Evolutionary conservation across 1,139 yeast species (phyloP), one percentile per base, ranked within the genome.

Genomic region (Sugiyamaella castrensis): DNA sequence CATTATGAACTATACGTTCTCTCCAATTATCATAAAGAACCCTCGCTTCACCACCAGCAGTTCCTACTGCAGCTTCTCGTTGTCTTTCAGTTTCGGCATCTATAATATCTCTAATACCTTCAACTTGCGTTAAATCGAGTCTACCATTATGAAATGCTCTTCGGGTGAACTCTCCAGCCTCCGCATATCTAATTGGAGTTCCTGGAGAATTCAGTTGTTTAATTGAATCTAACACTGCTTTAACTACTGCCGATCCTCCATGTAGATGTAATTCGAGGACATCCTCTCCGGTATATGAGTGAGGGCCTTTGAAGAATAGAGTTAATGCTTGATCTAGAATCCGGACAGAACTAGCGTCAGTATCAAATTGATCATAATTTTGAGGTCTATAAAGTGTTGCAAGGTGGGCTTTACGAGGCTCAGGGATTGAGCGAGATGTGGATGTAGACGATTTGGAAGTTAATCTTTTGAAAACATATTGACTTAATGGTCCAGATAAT

Each of bases 61-160:
- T 81, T 2, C 79, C 71, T 11, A 88, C 68, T 0, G 96, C 89
- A 1, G 94, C 82, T 1, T 78, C 66, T 52, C 98, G 75, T 63
- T 94, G 97, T 8, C 81, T 69, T 65, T 92, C 98, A 0, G 98
- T 92, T 62, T 92, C 98, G 0, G 98, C 96, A 60, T 91, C 92
- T 39, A 94, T 88, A 67, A 91, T 71, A 48, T 87, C 95, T 53
- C 92, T 74, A 8, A 92, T 81, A 0, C 97, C 97, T 68, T 92
- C 99, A 7, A 88, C 79, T 61, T 91, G 91, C 0, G 97, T 88
- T 54, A 94, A 62, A 57, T 80, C 84, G 53, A 77, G 61, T 49
- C 83, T 71, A 1, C 87, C 84, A 64, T 87, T 87, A 47, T 80
- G 68, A 60, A 86, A 87, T 0, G 96, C 97, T 38, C 96, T 74